These are phyloP conservation scores for Acrocalymma vagum DNA, from an alignment of 2,329 filamentous ascomycete species.

Conservation along the genomic window DNA sequence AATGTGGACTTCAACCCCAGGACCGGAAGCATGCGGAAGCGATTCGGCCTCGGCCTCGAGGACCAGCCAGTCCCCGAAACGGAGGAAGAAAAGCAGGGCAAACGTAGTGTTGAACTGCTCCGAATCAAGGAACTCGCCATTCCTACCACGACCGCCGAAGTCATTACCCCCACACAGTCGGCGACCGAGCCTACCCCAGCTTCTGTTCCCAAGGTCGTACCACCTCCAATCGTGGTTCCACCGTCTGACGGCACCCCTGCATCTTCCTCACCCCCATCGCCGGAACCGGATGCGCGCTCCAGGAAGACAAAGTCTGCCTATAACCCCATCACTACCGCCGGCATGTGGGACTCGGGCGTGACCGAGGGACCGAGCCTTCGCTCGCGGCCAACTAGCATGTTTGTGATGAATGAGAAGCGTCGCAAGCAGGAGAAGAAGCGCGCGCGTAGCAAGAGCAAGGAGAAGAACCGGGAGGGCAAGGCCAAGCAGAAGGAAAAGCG, in stretches of 20 bases:
- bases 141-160: slow-evolving; percentile 11
- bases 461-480: no score
- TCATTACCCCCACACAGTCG: slow-evolving; percentile 6
- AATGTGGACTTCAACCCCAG: slow-evolving; percentile 34
- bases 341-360: slow-evolving; percentile 47
- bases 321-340: slow-evolving; percentile 42
- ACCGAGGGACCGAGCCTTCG: slow-evolving; percentile 35
- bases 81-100: slow-evolving; percentile 42
- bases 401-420: slow-evolving; percentile 42
- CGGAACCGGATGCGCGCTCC: slow-evolving; percentile 22
- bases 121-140: slow-evolving; percentile 41
- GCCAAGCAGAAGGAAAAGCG: slow-evolving; percentile 21
- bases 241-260: slow-evolving; percentile 15
- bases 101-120: slow-evolving; percentile 39
- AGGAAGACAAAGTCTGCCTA: slow-evolving; percentile 40
- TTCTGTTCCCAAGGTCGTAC: slow-evolving; percentile 9
- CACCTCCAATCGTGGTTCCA: slow-evolving; percentile 21
- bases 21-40: slow-evolving; percentile 37
- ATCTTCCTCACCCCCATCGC: slow-evolving; percentile 19
- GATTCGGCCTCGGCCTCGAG: slow-evolving; percentile 36
- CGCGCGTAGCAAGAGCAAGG: slow-evolving; percentile 34
- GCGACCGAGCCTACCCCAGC: slow-evolving; percentile 1
- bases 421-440: slow-evolving; percentile 37
- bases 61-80: slow-evolving; percentile 37
- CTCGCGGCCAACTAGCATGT: slow-evolving; percentile 41